A percentile compares a stretch with the other conserved stretches of the same genome.
phyloP scores from a whole-genome alignment of 1,284 basidiomycete species.

The Meripilus lineatus region DNA sequence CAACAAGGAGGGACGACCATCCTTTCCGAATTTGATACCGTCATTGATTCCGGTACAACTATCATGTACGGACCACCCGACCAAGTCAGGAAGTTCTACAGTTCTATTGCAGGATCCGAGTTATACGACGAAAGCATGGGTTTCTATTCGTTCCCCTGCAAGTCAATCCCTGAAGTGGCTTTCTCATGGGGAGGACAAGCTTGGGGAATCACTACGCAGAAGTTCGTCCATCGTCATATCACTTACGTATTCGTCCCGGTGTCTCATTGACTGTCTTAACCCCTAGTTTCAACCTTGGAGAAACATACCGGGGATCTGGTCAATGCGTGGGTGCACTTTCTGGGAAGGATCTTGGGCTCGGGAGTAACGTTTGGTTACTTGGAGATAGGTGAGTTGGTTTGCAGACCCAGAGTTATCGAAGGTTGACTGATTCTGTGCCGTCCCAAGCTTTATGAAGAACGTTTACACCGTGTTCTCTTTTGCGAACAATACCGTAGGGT shows the following conservation, averaged over 20 bases:
- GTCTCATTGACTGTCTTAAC: conserved; percentile 32
- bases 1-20: neutral
- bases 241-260: conserved; percentile 32
- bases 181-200: conserved; percentile 32
- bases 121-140: conserved; percentile 40
- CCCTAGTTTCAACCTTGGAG: conserved; percentile 24
- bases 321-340: conserved; percentile 18
- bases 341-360: conserved; percentile 13
- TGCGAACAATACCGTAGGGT: conserved; percentile 20
- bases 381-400: conserved; percentile 27
- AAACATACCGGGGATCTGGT: conserved; percentile 8
- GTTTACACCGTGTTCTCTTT: conserved; percentile 22
- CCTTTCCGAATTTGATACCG: conserved; percentile 37
- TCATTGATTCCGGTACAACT: conserved; percentile 30
- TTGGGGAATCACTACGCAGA: conserved; percentile 36
- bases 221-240: conserved; percentile 31
- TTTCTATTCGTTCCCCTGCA: conserved; percentile 35
- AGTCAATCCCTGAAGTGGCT: conserved; percentile 36
- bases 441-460: conserved; percentile 21
- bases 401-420: too few relatives aligned
- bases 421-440: too few relatives aligned
- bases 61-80: conserved; percentile 17
- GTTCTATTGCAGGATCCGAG: conserved; percentile 45
- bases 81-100: conserved; percentile 27
- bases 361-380: conserved; percentile 20